Percentiles rank a stretch among this genome's conserved stretches.
These are phyloP conservation scores for Verticillium alfalfae DNA, from an alignment of 2,329 filamentous ascomycete species.

Conservation along the genomic window DNA sequence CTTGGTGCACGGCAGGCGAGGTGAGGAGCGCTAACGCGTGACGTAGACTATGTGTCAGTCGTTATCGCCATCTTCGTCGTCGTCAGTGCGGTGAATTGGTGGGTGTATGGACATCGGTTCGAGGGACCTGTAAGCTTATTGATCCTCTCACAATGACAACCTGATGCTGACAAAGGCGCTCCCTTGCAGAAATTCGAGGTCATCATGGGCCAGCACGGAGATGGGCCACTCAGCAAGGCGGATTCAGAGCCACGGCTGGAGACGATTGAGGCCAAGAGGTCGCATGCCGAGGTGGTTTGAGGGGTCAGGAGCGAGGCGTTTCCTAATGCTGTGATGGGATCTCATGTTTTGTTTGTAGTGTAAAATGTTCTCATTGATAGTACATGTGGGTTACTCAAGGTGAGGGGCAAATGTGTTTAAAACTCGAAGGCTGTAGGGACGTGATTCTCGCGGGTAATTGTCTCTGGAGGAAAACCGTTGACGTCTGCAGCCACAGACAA, in stretches of 20 bases:
- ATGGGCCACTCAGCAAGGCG: not conserved
- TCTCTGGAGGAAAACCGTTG: too few species aligned
- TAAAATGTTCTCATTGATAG: too few species aligned
- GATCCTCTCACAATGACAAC: not conserved
- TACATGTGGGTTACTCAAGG: too few species aligned
- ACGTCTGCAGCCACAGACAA: too few species aligned
- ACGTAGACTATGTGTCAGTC: conserved; percentile 26
- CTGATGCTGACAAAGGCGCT: not conserved
- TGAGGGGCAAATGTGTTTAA: too few species aligned
- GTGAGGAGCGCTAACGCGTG: not conserved
- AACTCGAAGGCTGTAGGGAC: too few species aligned
- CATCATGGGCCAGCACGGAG: conserved; percentile 1
- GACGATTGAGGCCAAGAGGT: not conserved
- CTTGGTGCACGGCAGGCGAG: too few species aligned
- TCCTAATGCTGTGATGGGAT: too few species aligned
- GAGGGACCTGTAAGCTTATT: not conserved
- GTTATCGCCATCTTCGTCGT: conserved; percentile 27
- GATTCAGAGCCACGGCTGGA: not conserved
- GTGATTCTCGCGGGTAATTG: too few species aligned
- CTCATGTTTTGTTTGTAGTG: too few species aligned
- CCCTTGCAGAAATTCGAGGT: not conserved
- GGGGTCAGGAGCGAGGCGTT: not conserved
- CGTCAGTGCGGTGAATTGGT: not conserved
- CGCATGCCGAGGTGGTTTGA: not conserved
- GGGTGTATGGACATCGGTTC: conserved; percentile 1